Base-by-base conservation (phyloP, 345 rosid species). In the Eucalyptus victrix region DNA sequence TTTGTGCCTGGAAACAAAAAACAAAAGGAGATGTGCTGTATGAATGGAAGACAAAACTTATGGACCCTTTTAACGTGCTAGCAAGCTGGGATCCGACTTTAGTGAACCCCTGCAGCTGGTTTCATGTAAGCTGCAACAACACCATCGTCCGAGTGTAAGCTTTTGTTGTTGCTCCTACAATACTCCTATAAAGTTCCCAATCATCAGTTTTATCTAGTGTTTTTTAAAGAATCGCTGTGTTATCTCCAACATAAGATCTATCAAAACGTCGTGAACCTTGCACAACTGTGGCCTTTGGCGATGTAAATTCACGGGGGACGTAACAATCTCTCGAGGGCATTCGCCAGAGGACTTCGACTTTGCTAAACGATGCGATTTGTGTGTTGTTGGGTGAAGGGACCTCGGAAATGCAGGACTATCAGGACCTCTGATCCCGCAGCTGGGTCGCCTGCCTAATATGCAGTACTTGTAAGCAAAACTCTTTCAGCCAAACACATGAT, bases 21-120 rank as follows among this genome's bases (percentile, higher is more conserved):
- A 72, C 7, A 54, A 49, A 88, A 94, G 95, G 19, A 56, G 95
- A 94, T 88, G 92, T 32, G 85, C 93, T 95, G 47, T 0, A 40
- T 87, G 80, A 88, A 32, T 91, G 93, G 95, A 93, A 87, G 88
- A 23, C 34, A 44, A 21, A 47, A 2, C 86, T 93, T 83, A 49
- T 5, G 12, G 95, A 93, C 54, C 95, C 95, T 19, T 49, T 89
- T 87, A 89, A 88, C 11, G 90, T 93, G 23, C 94, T 95, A 12
- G 85, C 54, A 54, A 90, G 89, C 91, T 95, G 95, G 96, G 91
- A 95, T 87, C 93, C 93, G 18, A 91, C 93, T 1, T 53, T 90
- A 26, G 58, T 87, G 30, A 93, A 95, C 47, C 95, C 96, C 15
- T 95, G 95, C 89, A n/a, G 90, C 51, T 92, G 95, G 95, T 49